Conservation (phyloP, 2,329 filamentous ascomycete species). For the Xylariaceae sp. region DNA sequence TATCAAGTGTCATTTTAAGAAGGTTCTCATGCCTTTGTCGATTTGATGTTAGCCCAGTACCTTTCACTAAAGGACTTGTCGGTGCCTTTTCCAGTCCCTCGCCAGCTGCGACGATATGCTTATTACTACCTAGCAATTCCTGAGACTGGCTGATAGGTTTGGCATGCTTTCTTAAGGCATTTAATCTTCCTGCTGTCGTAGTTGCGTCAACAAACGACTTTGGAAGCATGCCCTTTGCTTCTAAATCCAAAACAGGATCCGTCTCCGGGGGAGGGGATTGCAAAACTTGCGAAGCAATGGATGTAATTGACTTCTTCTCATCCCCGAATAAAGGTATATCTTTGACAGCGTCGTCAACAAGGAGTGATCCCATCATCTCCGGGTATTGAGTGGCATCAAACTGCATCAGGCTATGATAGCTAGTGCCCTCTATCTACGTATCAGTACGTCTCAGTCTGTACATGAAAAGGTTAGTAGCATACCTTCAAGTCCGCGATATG, state of each 20-base stretch:
- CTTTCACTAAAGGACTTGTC: slow-evolving; percentile 48
- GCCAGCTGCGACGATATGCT: slow-evolving; percentile 19
- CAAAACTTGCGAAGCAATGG: slow-evolving; percentile 52
- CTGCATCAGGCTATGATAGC: slow-evolving; percentile 63
- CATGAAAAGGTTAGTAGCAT: slow-evolving; percentile 19
- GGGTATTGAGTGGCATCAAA: slow-evolving; percentile 63
- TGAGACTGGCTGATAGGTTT: slow-evolving; percentile 33
- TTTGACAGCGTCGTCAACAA: slow-evolving; percentile 60
- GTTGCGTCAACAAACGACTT: slow-evolving; percentile 50
- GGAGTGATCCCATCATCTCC: slow-evolving; percentile 60
- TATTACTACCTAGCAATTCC: slow-evolving; percentile 26
- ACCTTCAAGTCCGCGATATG: slow-evolving; percentile 64
- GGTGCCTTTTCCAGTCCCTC: slow-evolving; percentile 43
- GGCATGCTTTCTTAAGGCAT: slow-evolving; percentile 50
- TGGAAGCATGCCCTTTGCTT: slow-evolving; percentile 48
- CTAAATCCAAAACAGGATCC: slow-evolving; percentile 47
- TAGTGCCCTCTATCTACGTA: slow-evolving; percentile 50
- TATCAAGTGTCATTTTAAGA: slow-evolving; percentile 53
- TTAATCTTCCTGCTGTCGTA: slow-evolving; percentile 57
- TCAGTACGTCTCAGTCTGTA: slow-evolving; percentile 35
- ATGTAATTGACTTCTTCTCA: slow-evolving; percentile 52
- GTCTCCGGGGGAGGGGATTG: slow-evolving; percentile 44
- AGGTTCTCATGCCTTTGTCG: slow-evolving; percentile 65
- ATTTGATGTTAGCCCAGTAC: slow-evolving; percentile 52
- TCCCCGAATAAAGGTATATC: slow-evolving; percentile 64